phyloP scores from a whole-genome alignment of 202 grass and related monocot species.

The Setaria viridis region DNA sequence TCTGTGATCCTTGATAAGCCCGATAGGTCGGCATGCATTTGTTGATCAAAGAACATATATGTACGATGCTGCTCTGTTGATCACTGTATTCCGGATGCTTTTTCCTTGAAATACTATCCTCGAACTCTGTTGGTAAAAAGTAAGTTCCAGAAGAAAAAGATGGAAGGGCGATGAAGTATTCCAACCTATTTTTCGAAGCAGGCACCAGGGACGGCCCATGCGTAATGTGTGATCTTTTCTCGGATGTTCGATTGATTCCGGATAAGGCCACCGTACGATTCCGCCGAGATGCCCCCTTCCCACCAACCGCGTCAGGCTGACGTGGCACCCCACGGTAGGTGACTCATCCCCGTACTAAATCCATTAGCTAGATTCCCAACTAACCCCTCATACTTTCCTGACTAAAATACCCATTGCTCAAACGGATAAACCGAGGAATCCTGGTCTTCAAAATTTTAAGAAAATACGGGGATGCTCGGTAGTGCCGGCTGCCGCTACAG shows the following conservation, averaged over 20 bases:
- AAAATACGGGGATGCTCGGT: no score
- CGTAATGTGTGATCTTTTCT: background rate
- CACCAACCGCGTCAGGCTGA: constrained; percentile 45
- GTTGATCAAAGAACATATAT: background rate
- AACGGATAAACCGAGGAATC: background rate
- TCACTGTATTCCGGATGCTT: background rate
- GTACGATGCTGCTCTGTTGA: background rate
- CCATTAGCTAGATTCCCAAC: background rate
- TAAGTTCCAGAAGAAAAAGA: background rate
- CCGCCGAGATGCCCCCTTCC: constrained; percentile 19
- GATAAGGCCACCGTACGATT: background rate
- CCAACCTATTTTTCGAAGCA: no score
- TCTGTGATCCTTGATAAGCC: background rate
- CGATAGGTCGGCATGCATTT: background rate
- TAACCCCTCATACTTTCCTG: background rate
- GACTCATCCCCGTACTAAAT: constrained; percentile 41
- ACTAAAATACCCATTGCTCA: constrained; percentile 24
- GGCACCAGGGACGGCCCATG: no score
- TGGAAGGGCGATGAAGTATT: background rate
- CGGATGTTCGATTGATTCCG: background rate
- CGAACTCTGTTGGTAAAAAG: background rate
- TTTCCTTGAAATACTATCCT: background rate
- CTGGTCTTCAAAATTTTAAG: background rate
- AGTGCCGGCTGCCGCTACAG: no score
- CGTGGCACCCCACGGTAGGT: constrained; percentile 53